Conservation (phyloP, 2,329 filamentous ascomycete species). For the Hypoxylon sp. region DNA sequence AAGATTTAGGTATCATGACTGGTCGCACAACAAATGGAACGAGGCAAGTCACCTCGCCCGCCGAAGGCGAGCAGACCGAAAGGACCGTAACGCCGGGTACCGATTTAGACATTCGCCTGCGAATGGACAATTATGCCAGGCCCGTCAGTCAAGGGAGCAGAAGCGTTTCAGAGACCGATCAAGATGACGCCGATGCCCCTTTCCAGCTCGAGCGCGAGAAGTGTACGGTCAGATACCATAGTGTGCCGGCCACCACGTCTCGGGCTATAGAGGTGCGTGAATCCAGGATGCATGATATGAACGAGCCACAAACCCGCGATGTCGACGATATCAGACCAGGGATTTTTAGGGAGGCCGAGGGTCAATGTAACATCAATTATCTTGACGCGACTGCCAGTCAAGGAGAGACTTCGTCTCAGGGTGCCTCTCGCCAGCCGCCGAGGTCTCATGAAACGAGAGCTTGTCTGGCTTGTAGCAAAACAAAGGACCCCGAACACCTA, state of each 20-base stretch:
- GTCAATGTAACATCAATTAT: not conserved
- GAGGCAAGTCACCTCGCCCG: not conserved
- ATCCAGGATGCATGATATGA: too few relatives aligned
- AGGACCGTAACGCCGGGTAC: constrained; percentile 28
- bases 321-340: not conserved
- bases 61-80: constrained; percentile 36
- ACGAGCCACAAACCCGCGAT: not conserved
- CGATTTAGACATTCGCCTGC: constrained; percentile 23
- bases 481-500: constrained; percentile 18
- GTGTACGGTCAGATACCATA: not conserved
- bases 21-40: not conserved
- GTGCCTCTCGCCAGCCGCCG: constrained; percentile 11
- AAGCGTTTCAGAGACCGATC: constrained; percentile 35
- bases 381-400: not conserved
- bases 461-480: constrained; percentile 34
- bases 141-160: constrained; percentile 35
- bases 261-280: too few relatives aligned
- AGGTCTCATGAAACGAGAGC: not conserved
- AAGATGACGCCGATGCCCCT: constrained; percentile 28
- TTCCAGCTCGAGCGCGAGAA: constrained; percentile 24
- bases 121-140: too few relatives aligned
- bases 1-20: not conserved
- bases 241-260: not conserved
- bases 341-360: not conserved
- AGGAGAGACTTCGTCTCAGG: not conserved